Evolutionary conservation across 2,329 filamentous ascomycete genomes (phyloP), one percentile per base, ranked within the genome.

Genomic region (Penicillium sp.): DNA sequence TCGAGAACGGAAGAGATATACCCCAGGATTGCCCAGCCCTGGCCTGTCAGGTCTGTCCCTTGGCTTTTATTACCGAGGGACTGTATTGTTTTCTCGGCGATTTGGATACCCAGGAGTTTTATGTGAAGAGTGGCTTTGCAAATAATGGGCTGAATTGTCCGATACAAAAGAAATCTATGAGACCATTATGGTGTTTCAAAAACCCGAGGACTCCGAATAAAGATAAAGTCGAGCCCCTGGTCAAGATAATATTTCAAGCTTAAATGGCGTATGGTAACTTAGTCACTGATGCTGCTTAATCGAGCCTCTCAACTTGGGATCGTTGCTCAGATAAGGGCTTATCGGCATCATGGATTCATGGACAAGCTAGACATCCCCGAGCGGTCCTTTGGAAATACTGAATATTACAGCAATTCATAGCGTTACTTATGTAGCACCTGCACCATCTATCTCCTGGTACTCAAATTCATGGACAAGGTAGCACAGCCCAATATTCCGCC

Each of bases 61-160:
- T 40, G 24, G 22, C 45, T 57, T 61, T 63, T 44, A 44, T 15
- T 17, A 33, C 6, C 35, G 42, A 58, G 19, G 35, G 13, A 45
- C 24, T 49, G 35, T 19, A 51, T 47, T 61, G 22, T 53, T 26
- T 56, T 40, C 35, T n/a, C 26, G 53, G 53, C 49, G 58, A 66
- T 54, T 62, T 63, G 37, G 58, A 68, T 68, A 68, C 66, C 66
- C 66, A 54, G 64, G 62, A 68, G 60, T 65, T 62, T 62, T 58
- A 24, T 50, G n/a, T 12, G 37, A 45, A 53, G 30, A 55, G 15
- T 8, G 53, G 19, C n/a, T 58, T 37, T n/a, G 42, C 22, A 50
- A 17, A n/a, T 15, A 4, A 53, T 45, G 49, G n/a, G 17, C 49
- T 35, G 30, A 24, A 15, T 7, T 33, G 28, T 15, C 22, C 30